Evolutionary conservation across 345 rosid species (phyloP).

Genomic region (Eucalyptus lansdowneana): DNA sequence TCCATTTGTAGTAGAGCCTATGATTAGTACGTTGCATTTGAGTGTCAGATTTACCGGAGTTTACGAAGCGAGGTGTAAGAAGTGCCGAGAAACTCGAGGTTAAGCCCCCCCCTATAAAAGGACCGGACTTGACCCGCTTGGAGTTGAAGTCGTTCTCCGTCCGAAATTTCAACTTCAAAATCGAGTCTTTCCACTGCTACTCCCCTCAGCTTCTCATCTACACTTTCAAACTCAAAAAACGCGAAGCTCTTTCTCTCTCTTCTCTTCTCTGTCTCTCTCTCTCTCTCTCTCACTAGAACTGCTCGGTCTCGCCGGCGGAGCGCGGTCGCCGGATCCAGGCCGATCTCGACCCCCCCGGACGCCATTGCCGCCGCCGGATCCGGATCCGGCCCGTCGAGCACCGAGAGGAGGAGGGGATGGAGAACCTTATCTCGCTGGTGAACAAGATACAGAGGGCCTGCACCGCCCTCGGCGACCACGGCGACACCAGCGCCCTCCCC

Average conservation of each 20-base stretch:
- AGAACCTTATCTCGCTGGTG: conserved; percentile 80
- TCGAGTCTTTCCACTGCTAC: neutral
- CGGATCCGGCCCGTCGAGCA: neutral
- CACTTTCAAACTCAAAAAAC: neutral
- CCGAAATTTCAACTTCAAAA: neutral
- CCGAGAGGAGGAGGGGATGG: conserved; percentile 23
- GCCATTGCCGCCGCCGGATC: conserved; percentile 4
- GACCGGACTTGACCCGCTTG: neutral
- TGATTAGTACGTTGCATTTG: neutral
- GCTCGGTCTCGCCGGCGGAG: neutral
- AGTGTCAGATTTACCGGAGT: neutral
- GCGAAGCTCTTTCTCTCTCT: neutral
- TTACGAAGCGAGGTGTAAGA: too few relatives aligned
- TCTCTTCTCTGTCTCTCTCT: neutral
- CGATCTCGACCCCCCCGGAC: neutral
- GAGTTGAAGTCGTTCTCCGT: too few relatives aligned
- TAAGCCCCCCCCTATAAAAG: accelerated
- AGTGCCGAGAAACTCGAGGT: neutral
- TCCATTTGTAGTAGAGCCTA: neutral
- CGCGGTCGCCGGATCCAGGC: neutral
- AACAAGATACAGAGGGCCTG: conserved; percentile 99
- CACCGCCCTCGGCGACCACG: conserved; percentile 99
- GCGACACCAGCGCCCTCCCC: conserved; percentile 80
- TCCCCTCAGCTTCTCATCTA: neutral
- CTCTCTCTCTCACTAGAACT: neutral